Base-by-base conservation (phyloP, 768 basidiomycete species). In the Boletus sp. region DNA sequence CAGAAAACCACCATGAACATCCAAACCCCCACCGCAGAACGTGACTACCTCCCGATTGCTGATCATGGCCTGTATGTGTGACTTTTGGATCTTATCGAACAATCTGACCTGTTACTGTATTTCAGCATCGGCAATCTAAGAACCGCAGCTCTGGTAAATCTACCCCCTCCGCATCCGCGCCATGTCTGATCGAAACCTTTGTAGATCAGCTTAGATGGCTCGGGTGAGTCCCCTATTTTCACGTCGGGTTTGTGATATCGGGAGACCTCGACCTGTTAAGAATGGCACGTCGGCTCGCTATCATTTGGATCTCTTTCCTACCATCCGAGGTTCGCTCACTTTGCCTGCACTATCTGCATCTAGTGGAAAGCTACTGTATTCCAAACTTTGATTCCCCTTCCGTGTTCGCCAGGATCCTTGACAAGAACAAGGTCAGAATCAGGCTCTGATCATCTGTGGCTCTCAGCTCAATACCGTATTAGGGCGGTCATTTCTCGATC, bases 331-430 rank as follows among this genome's bases (percentile, higher is more conserved):
- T 35, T 57, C 35, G 35, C 56, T 59, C 33, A 64, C 30, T 45
- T 41, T 23, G 11, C 35, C 7, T 53, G 23, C 21, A 11, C 21
- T 30, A 13, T 47, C 27, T 42, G 11, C 33, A 49, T 39, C 23
- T 53, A 92, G 89, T 96, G 58, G 94, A 96, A 70, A 90, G 88
- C 57, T 94, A 93, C 70, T 97, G 94, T 63, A 81, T 95, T 27
- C 93, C 93, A 1, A 79, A 94, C 74, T 96, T 97, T 67, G 94
- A 97, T 70, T 94, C 92, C 2, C 94, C 94, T 4, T 93, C 90
- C 17, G 78, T 96, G 46, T 96, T 95, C 59, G 93, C 93, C 7
- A 83, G 93, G 8, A 90, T 93, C 61, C 78, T 93, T 7, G 90
- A 93, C 75, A 91, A 91, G 64, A 74, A 91, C 69, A 91, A 90